Evolutionary conservation across 495 filamentous ascomycete genomes (phyloP).

Genomic region (Cercophora samala): DNA sequence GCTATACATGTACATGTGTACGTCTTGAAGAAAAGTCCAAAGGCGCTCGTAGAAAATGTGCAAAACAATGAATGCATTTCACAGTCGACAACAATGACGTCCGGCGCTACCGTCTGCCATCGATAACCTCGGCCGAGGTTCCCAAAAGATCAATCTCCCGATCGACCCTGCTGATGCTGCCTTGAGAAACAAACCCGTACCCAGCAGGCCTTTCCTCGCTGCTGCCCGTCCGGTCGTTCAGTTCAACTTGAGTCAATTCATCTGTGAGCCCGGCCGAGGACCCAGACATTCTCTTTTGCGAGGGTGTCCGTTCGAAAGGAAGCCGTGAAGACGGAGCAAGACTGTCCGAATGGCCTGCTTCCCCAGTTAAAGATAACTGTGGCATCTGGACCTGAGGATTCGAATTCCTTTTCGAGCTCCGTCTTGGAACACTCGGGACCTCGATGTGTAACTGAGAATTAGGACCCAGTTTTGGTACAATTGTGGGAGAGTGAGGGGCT

Average conservation of each 20-base stretch:
- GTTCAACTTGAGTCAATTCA: conserved; percentile 38
- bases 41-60: background rate
- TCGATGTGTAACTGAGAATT: background rate
- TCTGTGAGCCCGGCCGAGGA: conserved; percentile 48
- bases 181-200: conserved; percentile 71
- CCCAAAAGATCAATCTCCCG: conserved; percentile 43
- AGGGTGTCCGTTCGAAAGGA: conserved; percentile 58
- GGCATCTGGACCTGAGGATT: conserved; percentile 20
- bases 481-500: background rate
- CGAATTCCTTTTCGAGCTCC: conserved; percentile 58
- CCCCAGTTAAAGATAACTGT: conserved; percentile 13
- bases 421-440: conserved; percentile 53
- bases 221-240: conserved; percentile 23
- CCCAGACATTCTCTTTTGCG: conserved; percentile 50
- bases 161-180: conserved; percentile 57
- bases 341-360: conserved; percentile 3
- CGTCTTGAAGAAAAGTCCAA: background rate
- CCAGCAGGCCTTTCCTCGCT: conserved; percentile 58
- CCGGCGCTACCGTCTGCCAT: conserved; percentile 24
- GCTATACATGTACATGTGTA: background rate
- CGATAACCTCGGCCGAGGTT: conserved; percentile 51
- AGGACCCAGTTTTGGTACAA: background rate
- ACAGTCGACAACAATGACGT: background rate
- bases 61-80: background rate
- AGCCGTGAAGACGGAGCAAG: conserved; percentile 42